Evolutionary conservation across 352 stramenopile genomes (phyloP), one percentile per base, ranked within the genome.

Genomic region (Globisporangium recalcitrans): DNA sequence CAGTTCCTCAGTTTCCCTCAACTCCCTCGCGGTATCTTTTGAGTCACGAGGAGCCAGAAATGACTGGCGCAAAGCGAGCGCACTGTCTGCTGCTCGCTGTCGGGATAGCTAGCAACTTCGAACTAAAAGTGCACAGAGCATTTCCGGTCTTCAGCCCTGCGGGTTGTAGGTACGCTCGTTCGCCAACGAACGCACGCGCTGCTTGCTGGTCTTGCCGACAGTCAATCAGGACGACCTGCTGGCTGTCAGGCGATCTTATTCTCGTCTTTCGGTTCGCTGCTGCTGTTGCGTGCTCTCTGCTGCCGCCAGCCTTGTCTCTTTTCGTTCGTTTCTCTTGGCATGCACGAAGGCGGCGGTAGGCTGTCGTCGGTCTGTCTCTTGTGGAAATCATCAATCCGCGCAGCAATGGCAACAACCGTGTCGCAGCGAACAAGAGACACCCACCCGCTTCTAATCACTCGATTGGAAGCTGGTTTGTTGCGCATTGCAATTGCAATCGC

Each of bases 281-380:
- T 22, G 42, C 44, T 24, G 38, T 22, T 46, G 38, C 38, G 16
- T 46, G 16, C 38, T 46, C 38, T 46, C 38, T 46, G 38, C 38
- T 46, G 16, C 38, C 34, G 13, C 6, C 5, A 46, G 51, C 51
- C 51, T 57, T 57, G 51, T 57, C 51, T 57, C 51, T 57, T 57
- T 55, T 55, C 38, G 32, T 44, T 13, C 44, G 44, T 26, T 24
- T 51, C 44, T 51, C 24, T 27, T 32, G 51, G 8, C n/a, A 1
- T 29, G 26, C 3, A 14, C 27, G 16, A 16, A 6, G 38, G 2
- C 5, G 2, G 38, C 22, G 51, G 49, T 38, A 19, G n/a, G 44
- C 11, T n/a, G n/a, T 19, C 11, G 40, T 14, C 10, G 8, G 51
- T 57, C 51, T 57, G 51, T 57, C 51, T 57, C 51, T 57, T 42